These are phyloP conservation scores for Yamadazyma friedrichii DNA, from an alignment of 1,139 yeast species.

Conservation along the genomic window DNA sequence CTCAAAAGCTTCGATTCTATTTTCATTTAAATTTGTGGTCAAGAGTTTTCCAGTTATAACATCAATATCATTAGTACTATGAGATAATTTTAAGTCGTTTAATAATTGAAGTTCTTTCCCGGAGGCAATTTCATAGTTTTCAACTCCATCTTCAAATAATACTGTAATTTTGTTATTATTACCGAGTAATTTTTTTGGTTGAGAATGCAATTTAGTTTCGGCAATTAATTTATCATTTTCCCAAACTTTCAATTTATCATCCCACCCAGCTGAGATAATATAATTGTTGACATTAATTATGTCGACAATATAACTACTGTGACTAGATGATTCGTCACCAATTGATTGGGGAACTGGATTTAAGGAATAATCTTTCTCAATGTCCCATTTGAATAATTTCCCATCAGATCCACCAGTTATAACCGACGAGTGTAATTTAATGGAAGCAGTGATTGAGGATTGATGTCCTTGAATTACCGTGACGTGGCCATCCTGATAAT, in stretches of 20 bases:
- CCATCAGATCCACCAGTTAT: constrained; percentile 88
- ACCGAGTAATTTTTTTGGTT: constrained; percentile 59
- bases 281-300: constrained; percentile 24
- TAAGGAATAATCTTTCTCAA: constrained; percentile 29
- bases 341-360: constrained; percentile 25
- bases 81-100: constrained; percentile 26
- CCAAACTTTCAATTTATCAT: constrained; percentile 65
- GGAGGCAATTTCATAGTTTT: constrained; percentile 21
- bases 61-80: constrained; percentile 38
- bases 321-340: constrained; percentile 36
- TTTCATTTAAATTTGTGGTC: constrained; percentile 49
- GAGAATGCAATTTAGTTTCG: constrained; percentile 43
- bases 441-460: constrained; percentile 61
- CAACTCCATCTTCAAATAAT: constrained; percentile 48
- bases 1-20: constrained; percentile 29
- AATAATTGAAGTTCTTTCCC: constrained; percentile 1
- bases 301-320: constrained; percentile 59
- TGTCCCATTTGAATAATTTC: constrained; percentile 58
- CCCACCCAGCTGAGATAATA: constrained; percentile 78
- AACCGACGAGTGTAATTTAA: constrained; percentile 24
- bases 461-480: constrained; percentile 73
- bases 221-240: constrained; percentile 24
- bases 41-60: constrained; percentile 36
- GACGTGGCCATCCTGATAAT: constrained; percentile 40
- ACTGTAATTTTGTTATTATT: constrained; percentile 33